These are phyloP conservation scores for Eucalyptus cloeziana DNA, from an alignment of 345 rosid species.

Conservation along the genomic window DNA sequence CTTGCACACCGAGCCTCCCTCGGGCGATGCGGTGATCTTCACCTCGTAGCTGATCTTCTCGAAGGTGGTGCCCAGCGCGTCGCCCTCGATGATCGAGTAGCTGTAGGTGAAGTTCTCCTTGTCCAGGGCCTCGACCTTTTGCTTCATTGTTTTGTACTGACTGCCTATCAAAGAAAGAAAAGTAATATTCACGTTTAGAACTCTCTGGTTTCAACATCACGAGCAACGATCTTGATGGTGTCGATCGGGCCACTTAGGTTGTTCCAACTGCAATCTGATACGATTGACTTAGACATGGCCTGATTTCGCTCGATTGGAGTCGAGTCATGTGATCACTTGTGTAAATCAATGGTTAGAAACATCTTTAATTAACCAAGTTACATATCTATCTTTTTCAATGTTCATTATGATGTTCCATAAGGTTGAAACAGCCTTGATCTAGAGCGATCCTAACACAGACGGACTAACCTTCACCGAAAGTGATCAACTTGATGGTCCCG, in stretches of 20 bases:
- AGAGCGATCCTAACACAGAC: too few relatives aligned
- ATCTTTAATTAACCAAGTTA: background rate
- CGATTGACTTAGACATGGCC: background rate
- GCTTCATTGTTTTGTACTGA: conserved; percentile 12
- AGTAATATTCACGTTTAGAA: background rate
- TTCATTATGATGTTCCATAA: background rate
- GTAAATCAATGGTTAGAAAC: background rate
- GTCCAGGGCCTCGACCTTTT: conserved; percentile 17
- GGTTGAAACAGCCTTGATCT: background rate
- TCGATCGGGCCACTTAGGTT: background rate
- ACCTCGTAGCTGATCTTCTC: conserved; percentile 8
- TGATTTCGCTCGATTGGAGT: background rate
- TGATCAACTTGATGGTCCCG: conserved; percentile 14
- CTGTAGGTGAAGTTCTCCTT: background rate
- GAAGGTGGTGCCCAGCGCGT: background rate
- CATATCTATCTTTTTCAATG: background rate
- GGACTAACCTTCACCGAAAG: background rate
- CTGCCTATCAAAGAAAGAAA: background rate
- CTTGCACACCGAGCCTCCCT: conserved; percentile 10
- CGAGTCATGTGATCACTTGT: background rate
- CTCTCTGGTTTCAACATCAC: background rate
- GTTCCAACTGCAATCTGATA: background rate
- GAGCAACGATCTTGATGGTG: background rate
- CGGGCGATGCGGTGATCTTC: background rate
- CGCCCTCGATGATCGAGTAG: conserved; percentile 19